These are phyloP conservation scores for Clavaria fumosa DNA, from an alignment of 768 basidiomycete genomes.

Conservation along the genomic window DNA sequence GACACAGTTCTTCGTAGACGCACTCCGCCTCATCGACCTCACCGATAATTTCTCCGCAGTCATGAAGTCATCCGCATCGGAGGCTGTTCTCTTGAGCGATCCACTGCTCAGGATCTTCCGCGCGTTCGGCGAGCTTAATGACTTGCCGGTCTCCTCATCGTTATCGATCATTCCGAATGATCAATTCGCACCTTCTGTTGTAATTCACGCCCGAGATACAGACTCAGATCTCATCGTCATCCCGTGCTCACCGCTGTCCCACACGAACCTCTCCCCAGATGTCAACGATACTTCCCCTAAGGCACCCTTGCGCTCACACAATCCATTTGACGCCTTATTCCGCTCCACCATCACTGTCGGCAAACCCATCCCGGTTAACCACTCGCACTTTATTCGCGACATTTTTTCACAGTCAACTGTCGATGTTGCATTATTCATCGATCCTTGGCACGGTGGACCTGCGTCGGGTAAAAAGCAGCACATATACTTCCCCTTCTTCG, in stretches of 20 bases:
- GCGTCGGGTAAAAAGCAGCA: slow-evolving; percentile 31
- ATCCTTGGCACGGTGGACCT: slow-evolving; percentile 28
- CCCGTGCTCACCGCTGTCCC: too few relatives aligned
- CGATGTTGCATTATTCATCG: slow-evolving; percentile 78
- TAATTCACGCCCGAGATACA: slow-evolving; percentile 43
- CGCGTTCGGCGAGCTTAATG: slow-evolving; percentile 62
- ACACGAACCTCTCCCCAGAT: slow-evolving; percentile 1
- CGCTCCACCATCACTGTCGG: slow-evolving; percentile 15
- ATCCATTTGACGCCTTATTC: slow-evolving; percentile 67
- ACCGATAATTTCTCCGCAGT: slow-evolving; percentile 80
- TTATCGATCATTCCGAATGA: slow-evolving; percentile 67
- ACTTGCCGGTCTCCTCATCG: slow-evolving; percentile 44
- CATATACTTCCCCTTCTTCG: slow-evolving; percentile 82
- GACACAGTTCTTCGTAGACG: slow-evolving; percentile 29
- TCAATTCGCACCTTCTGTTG: slow-evolving; percentile 53
- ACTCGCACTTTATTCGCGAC: slow-evolving; percentile 73
- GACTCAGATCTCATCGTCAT: slow-evolving; percentile 64
- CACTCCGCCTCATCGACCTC: slow-evolving; percentile 74
- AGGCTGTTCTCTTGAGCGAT: slow-evolving; percentile 55
- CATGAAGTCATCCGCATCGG: slow-evolving; percentile 64
- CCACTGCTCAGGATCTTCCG: slow-evolving; percentile 59
- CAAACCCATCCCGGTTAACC: slow-evolving; percentile 42
- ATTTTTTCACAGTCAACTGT: slow-evolving; percentile 57
- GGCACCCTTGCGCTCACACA: slow-evolving; percentile 17
- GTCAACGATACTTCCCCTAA: slow-evolving; percentile 8